phyloP scores from a whole-genome alignment of 2,329 filamentous ascomycete species.

The Blumeriella jaapii region DNA sequence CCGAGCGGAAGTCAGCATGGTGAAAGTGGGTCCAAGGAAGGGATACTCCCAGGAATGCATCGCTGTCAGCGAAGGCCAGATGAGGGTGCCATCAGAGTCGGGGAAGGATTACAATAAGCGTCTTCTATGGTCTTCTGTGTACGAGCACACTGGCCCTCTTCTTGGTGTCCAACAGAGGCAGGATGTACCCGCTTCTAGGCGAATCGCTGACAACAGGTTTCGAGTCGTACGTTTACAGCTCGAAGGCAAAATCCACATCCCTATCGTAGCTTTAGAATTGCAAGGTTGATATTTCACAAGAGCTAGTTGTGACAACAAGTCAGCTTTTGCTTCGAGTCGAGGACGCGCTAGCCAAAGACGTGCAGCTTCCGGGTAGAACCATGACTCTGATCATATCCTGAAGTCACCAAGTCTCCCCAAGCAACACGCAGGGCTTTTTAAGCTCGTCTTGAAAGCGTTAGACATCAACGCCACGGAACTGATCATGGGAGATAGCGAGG shows the following conservation, averaged over 20 bases:
- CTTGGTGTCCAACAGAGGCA: conserved; percentile 49
- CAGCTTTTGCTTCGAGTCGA: conserved; percentile 55
- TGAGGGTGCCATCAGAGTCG: conserved; percentile 32
- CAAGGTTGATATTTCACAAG: too few relatives aligned
- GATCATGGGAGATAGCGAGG: too few relatives aligned
- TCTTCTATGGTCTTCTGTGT: conserved; percentile 58
- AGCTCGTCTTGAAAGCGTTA: too few relatives aligned
- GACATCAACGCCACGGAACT: too few relatives aligned
- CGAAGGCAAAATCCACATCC: not conserved
- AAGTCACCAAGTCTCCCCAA: too few relatives aligned
- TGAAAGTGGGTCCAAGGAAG: conserved; percentile 49
- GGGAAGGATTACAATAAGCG: conserved; percentile 26
- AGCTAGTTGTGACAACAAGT: conserved; percentile 54
- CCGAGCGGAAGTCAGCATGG: conserved; percentile 54
- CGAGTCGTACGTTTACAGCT: conserved; percentile 43
- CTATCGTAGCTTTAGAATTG: too few relatives aligned
- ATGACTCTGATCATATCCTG: conserved; percentile 5
- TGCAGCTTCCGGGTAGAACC: conserved; percentile 43
- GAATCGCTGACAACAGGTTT: conserved; percentile 62
- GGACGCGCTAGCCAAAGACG: conserved; percentile 35
- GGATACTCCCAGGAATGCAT: conserved; percentile 54
- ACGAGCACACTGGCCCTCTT: conserved; percentile 53
- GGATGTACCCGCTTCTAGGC: conserved; percentile 34
- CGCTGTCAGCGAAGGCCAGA: conserved; percentile 54
- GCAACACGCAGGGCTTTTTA: too few relatives aligned